These are phyloP conservation scores for Teratosphaeria pseudoeucalypti DNA, from an alignment of 2,329 filamentous ascomycete species.

Conservation along the genomic window DNA sequence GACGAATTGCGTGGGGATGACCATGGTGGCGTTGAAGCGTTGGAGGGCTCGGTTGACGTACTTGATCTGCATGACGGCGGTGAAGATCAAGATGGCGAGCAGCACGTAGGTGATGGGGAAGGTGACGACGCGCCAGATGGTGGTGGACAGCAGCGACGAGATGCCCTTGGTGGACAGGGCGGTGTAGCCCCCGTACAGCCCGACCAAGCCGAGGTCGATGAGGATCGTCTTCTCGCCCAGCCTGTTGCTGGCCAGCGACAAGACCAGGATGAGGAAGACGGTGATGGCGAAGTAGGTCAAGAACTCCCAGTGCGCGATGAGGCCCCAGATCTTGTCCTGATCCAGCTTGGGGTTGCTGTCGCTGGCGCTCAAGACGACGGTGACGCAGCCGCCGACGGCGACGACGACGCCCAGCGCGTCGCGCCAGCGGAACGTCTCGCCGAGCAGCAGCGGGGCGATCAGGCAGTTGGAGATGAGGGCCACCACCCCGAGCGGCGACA, in stretches of 20 bases:
- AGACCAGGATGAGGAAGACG: conserved; percentile 55
- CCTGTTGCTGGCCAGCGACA: conserved; percentile 73
- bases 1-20: conserved; percentile 96
- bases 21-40: conserved; percentile 91
- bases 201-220: conserved; percentile 87
- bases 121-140: conserved; percentile 75
- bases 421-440: conserved; percentile 73
- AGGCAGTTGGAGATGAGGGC: conserved; percentile 93
- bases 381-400: conserved; percentile 77
- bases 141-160: conserved; percentile 86
- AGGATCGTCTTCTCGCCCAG: conserved; percentile 82
- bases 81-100: conserved; percentile 66
- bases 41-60: conserved; percentile 88
- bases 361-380: conserved; percentile 84
- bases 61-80: conserved; percentile 91
- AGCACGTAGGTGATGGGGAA: conserved; percentile 87
- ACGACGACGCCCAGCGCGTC: conserved; percentile 85
- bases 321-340: conserved; percentile 77
- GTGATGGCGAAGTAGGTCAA: conserved; percentile 81
- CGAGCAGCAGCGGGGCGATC: conserved; percentile 87
- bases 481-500: conserved; percentile 93
- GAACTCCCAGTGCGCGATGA: conserved; percentile 82
- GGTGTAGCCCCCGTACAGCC: conserved; percentile 96
- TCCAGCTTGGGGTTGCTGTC: conserved; percentile 83
- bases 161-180: conserved; percentile 93